Conservation (phyloP, 805 yeast species). For the Ogataea nakhonphanomensis region DNA sequence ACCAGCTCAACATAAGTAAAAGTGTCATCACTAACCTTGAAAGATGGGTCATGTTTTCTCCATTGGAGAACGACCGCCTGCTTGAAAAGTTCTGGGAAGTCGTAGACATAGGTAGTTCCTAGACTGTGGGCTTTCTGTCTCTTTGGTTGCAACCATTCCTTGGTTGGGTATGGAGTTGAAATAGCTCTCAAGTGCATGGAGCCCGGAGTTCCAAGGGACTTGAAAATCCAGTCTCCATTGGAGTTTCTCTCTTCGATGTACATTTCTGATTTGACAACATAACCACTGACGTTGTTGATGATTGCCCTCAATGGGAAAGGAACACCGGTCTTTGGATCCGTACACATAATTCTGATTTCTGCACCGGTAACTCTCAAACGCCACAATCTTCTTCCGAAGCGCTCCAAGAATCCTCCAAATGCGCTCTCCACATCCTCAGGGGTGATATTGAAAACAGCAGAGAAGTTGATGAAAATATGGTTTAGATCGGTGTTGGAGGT, state of each 20-base stretch:
- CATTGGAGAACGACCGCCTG: conserved; percentile 86
- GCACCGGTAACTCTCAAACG: conserved; percentile 96
- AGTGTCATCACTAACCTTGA: conserved; percentile 69
- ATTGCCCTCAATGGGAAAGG: conserved; percentile 96
- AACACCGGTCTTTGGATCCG: conserved; percentile 80
- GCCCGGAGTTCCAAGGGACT: conserved; percentile 92
- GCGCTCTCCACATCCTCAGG: conserved; percentile 98
- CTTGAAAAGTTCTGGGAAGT: conserved; percentile 97
- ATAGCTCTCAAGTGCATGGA: conserved; percentile 96
- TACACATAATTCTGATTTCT: conserved; percentile 93
- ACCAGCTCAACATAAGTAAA: conserved; percentile 82
- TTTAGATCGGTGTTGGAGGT: conserved; percentile 94
- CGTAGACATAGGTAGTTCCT: conserved; percentile 98
- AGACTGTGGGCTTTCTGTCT: conserved; percentile 97
- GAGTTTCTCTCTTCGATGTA: conserved; percentile 92
- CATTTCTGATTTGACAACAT: conserved; percentile 91
- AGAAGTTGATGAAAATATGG: conserved; percentile 94
- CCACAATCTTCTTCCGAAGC: conserved; percentile 97
- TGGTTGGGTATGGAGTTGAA: conserved; percentile 94
- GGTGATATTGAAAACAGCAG: conserved; percentile 90
- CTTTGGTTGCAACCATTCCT: conserved; percentile 97
- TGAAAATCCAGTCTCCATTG: conserved; percentile 96
- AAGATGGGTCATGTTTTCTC: conserved; percentile 58
- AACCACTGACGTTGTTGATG: conserved; percentile 94
- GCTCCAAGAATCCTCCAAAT: conserved; percentile 94